Base-by-base conservation (phyloP, 768 basidiomycete genomes). In the Clitopilus hobsonii region DNA sequence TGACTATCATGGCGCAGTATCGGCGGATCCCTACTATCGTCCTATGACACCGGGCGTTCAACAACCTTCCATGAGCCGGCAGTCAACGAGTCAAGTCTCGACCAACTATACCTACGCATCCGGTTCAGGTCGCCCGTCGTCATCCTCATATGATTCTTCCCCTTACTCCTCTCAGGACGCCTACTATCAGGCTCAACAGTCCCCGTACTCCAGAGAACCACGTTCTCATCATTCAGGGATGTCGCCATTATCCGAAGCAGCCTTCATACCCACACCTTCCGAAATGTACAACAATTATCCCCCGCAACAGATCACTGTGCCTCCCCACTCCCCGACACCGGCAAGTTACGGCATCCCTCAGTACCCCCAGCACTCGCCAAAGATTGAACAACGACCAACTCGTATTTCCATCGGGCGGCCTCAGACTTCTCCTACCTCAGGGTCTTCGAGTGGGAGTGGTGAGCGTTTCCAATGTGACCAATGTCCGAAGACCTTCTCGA, bases 401-500 rank as follows among this genome's bases (percentile, higher is more conserved):
- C 78, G 64, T 61, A 71, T 71, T 69, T 72, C 65, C 55, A 78
- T 70, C 53, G 69, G 67, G 54, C 74, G 76, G 59, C 76, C 67
- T 60, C 70, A 55, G 61, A 67, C 29, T 72, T 32, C 76, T 23
- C 71, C 74, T 30, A 66, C 67, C 30, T 67, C 72, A 18, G 62
- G 68, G 30, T 64, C 73, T 41, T 75, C 74, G 55, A n/a, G n/a
- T n/a, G 70, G 78, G 52, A 69, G 75, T 48, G 79, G 78, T 49
- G 88, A 89, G 64, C 82, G 87, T 32, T 88, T 79, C 71, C 75
- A 78, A 54, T 91, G 89, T 71, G 82, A 86, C 55, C 79, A 81
- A 60, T 91, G 89, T 67, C 84, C 84, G 52, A 86, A 87, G 69
- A 86, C 88, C 23, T 91, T 91, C 67, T 89, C 88, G 28, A 82